Percentiles rank a stretch among this genome's conserved stretches.
Evolutionary conservation across 2,329 filamentous ascomycete species (phyloP).

Genomic region (Cadophora malorum): DNA sequence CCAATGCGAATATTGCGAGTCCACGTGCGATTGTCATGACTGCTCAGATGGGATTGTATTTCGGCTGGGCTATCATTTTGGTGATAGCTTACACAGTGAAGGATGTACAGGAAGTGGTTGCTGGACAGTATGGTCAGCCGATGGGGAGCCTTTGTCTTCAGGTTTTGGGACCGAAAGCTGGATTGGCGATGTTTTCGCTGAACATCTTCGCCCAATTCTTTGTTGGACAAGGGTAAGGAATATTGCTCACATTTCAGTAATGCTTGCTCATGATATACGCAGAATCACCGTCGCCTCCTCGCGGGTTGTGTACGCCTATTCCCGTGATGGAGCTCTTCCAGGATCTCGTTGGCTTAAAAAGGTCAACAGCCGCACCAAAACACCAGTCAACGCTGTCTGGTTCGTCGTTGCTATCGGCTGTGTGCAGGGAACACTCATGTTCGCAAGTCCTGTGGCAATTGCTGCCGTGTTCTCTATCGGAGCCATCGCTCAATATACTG

Average conservation of each 20-base stretch:
- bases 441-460: constrained; percentile 66
- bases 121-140: constrained; percentile 69
- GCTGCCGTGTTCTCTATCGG: constrained; percentile 75
- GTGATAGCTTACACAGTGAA: constrained; percentile 72
- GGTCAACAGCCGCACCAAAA: constrained; percentile 66
- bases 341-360: constrained; percentile 62
- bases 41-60: constrained; percentile 61
- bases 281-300: constrained; percentile 68
- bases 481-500: constrained; percentile 70
- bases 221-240: constrained; percentile 67
- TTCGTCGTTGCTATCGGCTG: constrained; percentile 67
- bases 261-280: neutral
- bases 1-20: constrained; percentile 69
- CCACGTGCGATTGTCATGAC: constrained; percentile 71
- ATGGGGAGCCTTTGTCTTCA: constrained; percentile 73
- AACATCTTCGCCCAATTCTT: constrained; percentile 74
- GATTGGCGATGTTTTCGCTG: constrained; percentile 66
- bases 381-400: constrained; percentile 75
- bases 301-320: constrained; percentile 75
- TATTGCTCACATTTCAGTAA: neutral
- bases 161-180: constrained; percentile 64
- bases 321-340: constrained; percentile 74
- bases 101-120: constrained; percentile 63
- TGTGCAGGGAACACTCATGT: constrained; percentile 66
- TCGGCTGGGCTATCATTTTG: constrained; percentile 69